A percentile compares a stretch with the other conserved stretches of the same genome.
Evolutionary conservation across 2,329 filamentous ascomycete species (phyloP).

Genomic region (Aspergillus caelatus): DNA sequence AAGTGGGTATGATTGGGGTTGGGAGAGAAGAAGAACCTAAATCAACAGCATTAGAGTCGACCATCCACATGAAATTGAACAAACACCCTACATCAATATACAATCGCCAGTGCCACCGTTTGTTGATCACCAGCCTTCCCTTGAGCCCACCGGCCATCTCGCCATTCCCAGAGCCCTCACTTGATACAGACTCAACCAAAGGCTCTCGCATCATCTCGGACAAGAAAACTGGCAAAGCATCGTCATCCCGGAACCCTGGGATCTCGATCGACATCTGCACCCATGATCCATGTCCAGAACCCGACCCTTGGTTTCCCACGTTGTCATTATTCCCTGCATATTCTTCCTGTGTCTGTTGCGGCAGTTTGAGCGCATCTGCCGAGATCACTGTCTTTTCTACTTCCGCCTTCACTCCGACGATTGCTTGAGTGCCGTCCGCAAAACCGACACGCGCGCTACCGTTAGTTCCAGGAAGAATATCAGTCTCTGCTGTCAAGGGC

Average conservation of each 20-base stretch:
- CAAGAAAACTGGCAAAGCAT: constrained; percentile 83
- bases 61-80: neutral
- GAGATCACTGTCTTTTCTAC: constrained; percentile 70
- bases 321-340: constrained; percentile 25
- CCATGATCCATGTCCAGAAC: constrained; percentile 66
- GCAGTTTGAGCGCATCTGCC: constrained; percentile 40
- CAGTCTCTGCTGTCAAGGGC: constrained; percentile 84
- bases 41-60: constrained; percentile 12
- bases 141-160: constrained; percentile 69
- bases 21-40: constrained; percentile 90
- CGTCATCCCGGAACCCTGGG: constrained; percentile 86
- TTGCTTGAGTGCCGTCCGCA: constrained; percentile 90
- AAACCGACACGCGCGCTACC: constrained; percentile 93
- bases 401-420: constrained; percentile 94
- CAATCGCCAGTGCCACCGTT: constrained; percentile 91
- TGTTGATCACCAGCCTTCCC: constrained; percentile 81
- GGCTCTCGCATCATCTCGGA: constrained; percentile 87
- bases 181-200: constrained; percentile 69
- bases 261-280: constrained; percentile 91
- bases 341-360: constrained; percentile 35
- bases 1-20: constrained; percentile 87
- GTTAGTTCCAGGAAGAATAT: constrained; percentile 85
- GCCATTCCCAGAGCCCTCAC: constrained; percentile 76
- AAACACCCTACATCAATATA: constrained; percentile 77
- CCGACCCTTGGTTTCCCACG: constrained; percentile 28